Evolutionary conservation across 371 early-diverging fungal species (phyloP).

Genomic region (Mucor piriformis): DNA sequence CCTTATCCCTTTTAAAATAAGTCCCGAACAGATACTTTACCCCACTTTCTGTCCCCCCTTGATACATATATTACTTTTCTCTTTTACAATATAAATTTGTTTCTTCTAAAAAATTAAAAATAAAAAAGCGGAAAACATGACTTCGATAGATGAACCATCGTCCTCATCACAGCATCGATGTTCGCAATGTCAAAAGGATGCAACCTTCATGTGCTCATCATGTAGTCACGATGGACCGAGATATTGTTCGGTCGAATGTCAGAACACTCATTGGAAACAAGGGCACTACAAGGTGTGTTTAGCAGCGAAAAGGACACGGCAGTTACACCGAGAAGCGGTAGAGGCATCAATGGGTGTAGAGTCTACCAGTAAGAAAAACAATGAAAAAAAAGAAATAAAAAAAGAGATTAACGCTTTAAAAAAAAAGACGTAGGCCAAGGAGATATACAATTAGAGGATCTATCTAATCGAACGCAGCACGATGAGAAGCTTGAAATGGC

Average conservation of each 20-base stretch:
- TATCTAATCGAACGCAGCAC: slow-evolving; percentile 5
- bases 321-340: slow-evolving; percentile 3
- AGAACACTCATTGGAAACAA: slow-evolving; percentile 64
- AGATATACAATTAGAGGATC: slow-evolving; percentile 26
- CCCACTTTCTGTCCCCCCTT: neutral
- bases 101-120: neutral
- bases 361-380: neutral
- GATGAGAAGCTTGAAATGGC: slow-evolving; percentile 33
- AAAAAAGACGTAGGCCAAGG: neutral
- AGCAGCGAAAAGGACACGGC: slow-evolving; percentile 17
- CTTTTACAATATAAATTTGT: neutral
- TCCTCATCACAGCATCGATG: slow-evolving; percentile 11
- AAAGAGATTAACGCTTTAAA: no score
- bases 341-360: neutral
- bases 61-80: neutral
- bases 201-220: slow-evolving; percentile 64
- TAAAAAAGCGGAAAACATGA: neutral
- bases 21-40: neutral
- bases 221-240: slow-evolving; percentile 56
- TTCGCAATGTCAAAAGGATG: slow-evolving; percentile 50
- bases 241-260: slow-evolving; percentile 75
- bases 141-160: neutral
- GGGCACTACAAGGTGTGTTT: slow-evolving; percentile 53
- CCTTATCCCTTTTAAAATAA: neutral
- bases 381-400: no score